These are phyloP conservation scores for Bonia amplexicaulis DNA, from an alignment of 176 grass and related monocot species.

Conservation along the genomic window DNA sequence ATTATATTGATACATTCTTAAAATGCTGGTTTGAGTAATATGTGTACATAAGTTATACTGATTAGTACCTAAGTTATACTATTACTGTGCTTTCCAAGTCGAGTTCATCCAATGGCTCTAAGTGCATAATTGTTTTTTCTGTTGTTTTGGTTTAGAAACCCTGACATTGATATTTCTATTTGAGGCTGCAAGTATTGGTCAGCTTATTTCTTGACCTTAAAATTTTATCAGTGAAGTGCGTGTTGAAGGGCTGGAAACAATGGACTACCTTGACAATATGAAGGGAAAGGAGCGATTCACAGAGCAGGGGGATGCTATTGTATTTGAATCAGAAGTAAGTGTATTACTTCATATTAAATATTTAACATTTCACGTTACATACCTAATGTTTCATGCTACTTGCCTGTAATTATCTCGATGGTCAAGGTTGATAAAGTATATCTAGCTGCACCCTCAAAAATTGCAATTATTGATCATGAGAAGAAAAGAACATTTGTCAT, in stretches of 20 bases:
- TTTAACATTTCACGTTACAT: background rate
- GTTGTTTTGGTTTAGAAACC: background rate
- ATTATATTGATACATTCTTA: background rate
- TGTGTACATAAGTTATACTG: background rate
- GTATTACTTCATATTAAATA: background rate
- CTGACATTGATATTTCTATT: background rate
- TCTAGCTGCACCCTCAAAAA: constrained; percentile 59
- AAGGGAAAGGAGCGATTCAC: constrained; percentile 61
- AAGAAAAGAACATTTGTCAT: constrained; percentile 85
- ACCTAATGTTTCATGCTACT: background rate
- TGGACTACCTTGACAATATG: constrained; percentile 79
- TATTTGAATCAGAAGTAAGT: constrained; percentile 78
- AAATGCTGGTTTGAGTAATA: background rate
- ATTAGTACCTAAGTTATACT: background rate
- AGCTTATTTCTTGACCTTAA: background rate
- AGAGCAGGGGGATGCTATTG: constrained; percentile 81
- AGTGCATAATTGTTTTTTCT: background rate
- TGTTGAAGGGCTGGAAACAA: constrained; percentile 80
- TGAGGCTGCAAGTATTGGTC: background rate
- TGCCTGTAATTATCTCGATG: constrained; percentile 5
- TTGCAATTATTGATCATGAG: constrained; percentile 88
- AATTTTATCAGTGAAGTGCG: constrained; percentile 61
- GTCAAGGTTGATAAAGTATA: constrained; percentile 83
- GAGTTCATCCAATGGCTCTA: background rate
- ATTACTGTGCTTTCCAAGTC: background rate